These are phyloP conservation scores for Lizonia empirigonia DNA, from an alignment of 2,329 filamentous ascomycete species.

Conservation along the genomic window DNA sequence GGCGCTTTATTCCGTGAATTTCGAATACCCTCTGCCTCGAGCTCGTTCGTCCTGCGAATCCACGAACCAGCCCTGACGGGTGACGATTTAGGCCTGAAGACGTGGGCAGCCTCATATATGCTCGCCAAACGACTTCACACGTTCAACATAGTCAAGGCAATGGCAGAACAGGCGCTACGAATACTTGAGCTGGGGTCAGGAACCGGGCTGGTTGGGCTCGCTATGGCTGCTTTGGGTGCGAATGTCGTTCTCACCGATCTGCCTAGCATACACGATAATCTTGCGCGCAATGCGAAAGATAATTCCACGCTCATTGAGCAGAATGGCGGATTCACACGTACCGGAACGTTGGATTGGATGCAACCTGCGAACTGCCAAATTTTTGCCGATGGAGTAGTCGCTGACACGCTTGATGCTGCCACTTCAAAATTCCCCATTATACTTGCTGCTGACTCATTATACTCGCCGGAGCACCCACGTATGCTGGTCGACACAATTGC, in stretches of 20 bases:
- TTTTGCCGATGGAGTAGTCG: slow-evolving; percentile 10
- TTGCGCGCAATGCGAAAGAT: slow-evolving; percentile 71
- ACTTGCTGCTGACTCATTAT: slow-evolving; percentile 84
- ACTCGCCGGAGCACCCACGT: slow-evolving; percentile 79
- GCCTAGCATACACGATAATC: slow-evolving; percentile 80
- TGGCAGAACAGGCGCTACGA: slow-evolving; percentile 17
- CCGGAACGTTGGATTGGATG: slow-evolving; percentile 75
- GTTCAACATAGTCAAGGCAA: slow-evolving; percentile 30
- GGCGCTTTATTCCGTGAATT: slow-evolving; percentile 67
- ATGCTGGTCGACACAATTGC: slow-evolving; percentile 74
- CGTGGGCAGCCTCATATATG: slow-evolving; percentile 90
- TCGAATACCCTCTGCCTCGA: slow-evolving; percentile 57
- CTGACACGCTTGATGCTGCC: slow-evolving; percentile 15
- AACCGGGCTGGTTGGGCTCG: slow-evolving; percentile 87
- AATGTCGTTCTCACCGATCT: slow-evolving; percentile 81
- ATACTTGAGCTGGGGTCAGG: slow-evolving; percentile 85
- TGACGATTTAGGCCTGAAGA: slow-evolving; percentile 90
- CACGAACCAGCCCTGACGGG: slow-evolving; percentile 86
- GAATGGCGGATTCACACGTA: slow-evolving; percentile 63
- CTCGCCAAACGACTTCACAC: slow-evolving; percentile 72
- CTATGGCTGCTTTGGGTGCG: slow-evolving; percentile 74
- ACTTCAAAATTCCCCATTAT: slow-evolving; percentile 61
- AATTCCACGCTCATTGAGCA: slow-evolving; percentile 65
- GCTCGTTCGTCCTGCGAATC: slow-evolving; percentile 65
- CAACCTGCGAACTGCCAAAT: slow-evolving; percentile 59